Evolutionary conservation across 2,329 filamentous ascomycete species (phyloP), one percentile per base, ranked within the genome.

Genomic region (Phaeosphaeria sp.): DNA sequence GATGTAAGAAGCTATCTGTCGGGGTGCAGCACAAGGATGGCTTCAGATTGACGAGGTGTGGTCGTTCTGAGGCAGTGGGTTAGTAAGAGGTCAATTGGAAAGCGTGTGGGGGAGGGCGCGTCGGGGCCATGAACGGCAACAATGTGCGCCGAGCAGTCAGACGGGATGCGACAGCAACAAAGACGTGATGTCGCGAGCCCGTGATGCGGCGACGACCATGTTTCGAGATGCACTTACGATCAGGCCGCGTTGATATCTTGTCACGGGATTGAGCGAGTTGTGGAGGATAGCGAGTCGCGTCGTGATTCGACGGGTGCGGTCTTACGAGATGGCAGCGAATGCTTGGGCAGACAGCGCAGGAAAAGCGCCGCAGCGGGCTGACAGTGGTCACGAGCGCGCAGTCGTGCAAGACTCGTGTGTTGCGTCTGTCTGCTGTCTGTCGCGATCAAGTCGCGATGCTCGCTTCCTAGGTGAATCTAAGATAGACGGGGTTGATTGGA

Each of bases 221-320:
- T 46, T 52, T 41, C 25, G 58, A 54, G 64, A 60, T 64, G 62
- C 56, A 72, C 74, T 73, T 75, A 77, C 73, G 67, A 72, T 66
- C 59, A 44, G 71, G 62, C 71, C 72, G 73, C 74, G 74, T 72
- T 58, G 47, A 61, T 59, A 30, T 51, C 57, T 58, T 65, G 71
- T 77, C 74, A 76, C 73, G 73, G 71, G 73, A 72, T 72, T 69
- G 64, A 64, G 55, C 60, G 65, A 36, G 22, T 68, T 69, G 63
- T 62, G 69, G 66, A 65, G 61, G 60, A 59, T 62, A 48, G 62
- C 55, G 62, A 63, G 60, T 64, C 61, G 65, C 65, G 63, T 59
- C 15, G 4, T 68, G 65, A 68, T 61, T 67, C 61, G 66, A 54
- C 60, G 58, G 59, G 52, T 58, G 53, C 59, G 64, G 68, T 65